These are phyloP conservation scores for Stachybotrys echinatus DNA, from an alignment of 2,329 filamentous ascomycete species.

Conservation along the genomic window DNA sequence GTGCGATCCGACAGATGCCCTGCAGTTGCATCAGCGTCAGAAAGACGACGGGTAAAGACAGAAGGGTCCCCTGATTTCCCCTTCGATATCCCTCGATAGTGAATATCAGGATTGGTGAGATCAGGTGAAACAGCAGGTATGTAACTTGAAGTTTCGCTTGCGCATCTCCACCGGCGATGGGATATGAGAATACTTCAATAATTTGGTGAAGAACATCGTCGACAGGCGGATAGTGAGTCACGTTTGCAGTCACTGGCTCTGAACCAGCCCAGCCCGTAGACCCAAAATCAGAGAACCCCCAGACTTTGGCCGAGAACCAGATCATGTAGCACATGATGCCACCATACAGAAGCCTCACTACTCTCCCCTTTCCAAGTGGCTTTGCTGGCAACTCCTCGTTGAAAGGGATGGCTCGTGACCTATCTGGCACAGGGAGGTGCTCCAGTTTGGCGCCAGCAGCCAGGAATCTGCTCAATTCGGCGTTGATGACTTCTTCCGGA, in stretches of 20 bases:
- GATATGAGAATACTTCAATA: no score
- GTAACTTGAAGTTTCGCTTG: not conserved
- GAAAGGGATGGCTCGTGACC: not conserved
- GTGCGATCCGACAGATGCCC: conserved; percentile 8
- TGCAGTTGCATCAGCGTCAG: conserved; percentile 3
- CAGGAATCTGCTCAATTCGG: not conserved
- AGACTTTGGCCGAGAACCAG: no score
- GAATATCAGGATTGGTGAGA: conserved; percentile 16
- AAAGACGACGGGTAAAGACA: conserved; percentile 11
- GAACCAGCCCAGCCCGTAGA: no score
- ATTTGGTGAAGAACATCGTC: no score
- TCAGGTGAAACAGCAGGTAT: conserved; percentile 11
- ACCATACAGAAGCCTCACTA: no score
- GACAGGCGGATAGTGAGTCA: no score
- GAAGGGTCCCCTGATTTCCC: conserved; percentile 8
- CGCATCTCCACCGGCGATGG: no score
- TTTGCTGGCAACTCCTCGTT: not conserved
- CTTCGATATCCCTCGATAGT: conserved; percentile 15
- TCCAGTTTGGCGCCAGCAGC: not conserved
- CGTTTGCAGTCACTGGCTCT: no score
- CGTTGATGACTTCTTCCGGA: not conserved
- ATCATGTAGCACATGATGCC: no score
- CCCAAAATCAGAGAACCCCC: no score
- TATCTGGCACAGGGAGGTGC: not conserved
- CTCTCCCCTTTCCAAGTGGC: no score